Base-by-base conservation (phyloP, 2,329 filamentous ascomycete species). In the Aspergillus texensis region DNA sequence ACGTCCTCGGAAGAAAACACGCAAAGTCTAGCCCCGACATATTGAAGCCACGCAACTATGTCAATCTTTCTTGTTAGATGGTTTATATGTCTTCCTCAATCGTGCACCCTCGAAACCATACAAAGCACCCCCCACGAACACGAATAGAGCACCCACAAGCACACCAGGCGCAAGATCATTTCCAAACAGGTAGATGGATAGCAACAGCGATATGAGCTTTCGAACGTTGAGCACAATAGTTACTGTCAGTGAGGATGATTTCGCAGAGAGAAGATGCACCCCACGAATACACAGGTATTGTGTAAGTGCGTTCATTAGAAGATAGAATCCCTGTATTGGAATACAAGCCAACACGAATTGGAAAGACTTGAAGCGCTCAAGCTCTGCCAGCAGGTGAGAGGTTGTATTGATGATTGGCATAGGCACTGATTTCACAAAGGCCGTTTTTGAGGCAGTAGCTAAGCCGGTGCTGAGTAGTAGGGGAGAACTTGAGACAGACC, bases 171-270 rank as follows among this genome's bases (percentile, higher is more conserved):
- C 88, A 67, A 99, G 82, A 45, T 85, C 80, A 75, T 99, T 97
- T 6, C 94, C 95, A 79, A 99, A 99, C 1, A 99, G 79, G 86
- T 93, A 94, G 63, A 98, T 96, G 71, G 94, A 97, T 63, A 98
- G 78, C 65, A 98, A 81, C 65, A 98, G 85, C 72, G 94, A 97
- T 61, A 97, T 90, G 24, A 99, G 83, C 79, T 99, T 99, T 70
- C 95, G 87, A 64, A 99, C 91, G 76, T 98, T 99, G 64, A 99
- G 84, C 55, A 98, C 93, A 71, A 99, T 96, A 1, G 94, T 97
- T 28, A 99, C 95, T 0, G 95, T 98, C 61, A 99, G 85, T 0
- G 95, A 96, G 4, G 94, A 94, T 4, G 92, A 92, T 60, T 90
- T 90, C 0, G 94, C 92, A 1, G 92, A 94, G 5, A 99, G 84